phyloP scores from a whole-genome alignment of 192 early-diverging fungal genomes.

The Coemansia sp. region DNA sequence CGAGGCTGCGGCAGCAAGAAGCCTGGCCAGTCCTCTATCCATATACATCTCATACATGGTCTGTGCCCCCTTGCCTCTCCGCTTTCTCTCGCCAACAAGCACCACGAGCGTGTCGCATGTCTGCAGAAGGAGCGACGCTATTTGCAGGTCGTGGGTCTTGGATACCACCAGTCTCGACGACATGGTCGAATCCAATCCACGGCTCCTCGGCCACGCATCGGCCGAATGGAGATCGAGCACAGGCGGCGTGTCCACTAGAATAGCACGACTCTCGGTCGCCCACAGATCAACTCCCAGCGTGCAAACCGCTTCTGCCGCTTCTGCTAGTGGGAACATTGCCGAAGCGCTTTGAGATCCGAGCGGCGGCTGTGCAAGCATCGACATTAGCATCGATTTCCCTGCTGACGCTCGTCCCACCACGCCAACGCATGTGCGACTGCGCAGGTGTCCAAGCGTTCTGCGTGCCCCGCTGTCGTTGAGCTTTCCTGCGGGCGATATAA shows the following conservation, averaged over 20 bases:
- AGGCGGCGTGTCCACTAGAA: conserved; percentile 36
- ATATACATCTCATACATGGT: conserved; percentile 5
- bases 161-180: conserved; percentile 1
- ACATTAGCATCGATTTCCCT: conserved; percentile 29
- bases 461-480: conserved; percentile 19
- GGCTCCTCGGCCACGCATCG: conserved; percentile 7
- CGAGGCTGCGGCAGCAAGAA: conserved; percentile 13
- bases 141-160: conserved; percentile 33
- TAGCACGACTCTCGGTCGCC: conserved; percentile 9
- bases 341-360: neutral
- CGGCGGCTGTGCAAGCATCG: conserved; percentile 12
- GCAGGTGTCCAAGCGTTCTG: conserved; percentile 10
- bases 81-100: neutral
- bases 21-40: conserved; percentile 17
- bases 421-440: conserved; percentile 19
- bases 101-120: conserved; percentile 35
- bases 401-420: conserved; percentile 18
- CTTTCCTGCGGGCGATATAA: conserved; percentile 18
- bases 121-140: conserved; percentile 28
- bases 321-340: conserved; percentile 6
- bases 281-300: conserved; percentile 18
- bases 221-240: conserved; percentile 6
- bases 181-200: neutral
- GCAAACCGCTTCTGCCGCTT: neutral
- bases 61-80: neutral